Percentiles rank a stretch among this genome's conserved stretches.
phyloP scores from a whole-genome alignment of 495 filamentous ascomycete species.

The Antarctomyces pellizariae region DNA sequence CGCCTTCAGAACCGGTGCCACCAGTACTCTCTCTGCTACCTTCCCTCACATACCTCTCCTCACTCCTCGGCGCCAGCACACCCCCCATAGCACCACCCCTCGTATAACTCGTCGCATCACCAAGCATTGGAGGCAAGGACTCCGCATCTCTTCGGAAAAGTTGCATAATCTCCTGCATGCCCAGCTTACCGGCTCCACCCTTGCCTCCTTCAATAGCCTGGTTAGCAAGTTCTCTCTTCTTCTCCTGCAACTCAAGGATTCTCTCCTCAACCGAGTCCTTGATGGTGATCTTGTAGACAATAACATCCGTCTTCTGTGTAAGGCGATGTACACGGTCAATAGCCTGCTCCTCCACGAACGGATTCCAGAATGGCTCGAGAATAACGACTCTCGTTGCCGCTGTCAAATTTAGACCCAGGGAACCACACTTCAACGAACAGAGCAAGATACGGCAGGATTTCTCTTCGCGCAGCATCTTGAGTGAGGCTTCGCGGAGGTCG shows the following conservation, averaged over 20 bases:
- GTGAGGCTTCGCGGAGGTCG: slow-evolving; percentile 69
- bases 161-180: slow-evolving; percentile 79
- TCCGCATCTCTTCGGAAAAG: slow-evolving; percentile 67
- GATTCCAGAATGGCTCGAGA: slow-evolving; percentile 96
- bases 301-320: slow-evolving; percentile 81
- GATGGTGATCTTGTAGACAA: slow-evolving; percentile 83
- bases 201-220: slow-evolving; percentile 54
- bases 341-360: slow-evolving; percentile 96
- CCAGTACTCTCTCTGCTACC: no score
- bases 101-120: no score
- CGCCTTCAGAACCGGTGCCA: no score
- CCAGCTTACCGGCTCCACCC: slow-evolving; percentile 48
- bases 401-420: slow-evolving; percentile 80
- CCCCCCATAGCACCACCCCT: no score
- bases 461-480: slow-evolving; percentile 45
- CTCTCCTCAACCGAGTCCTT: slow-evolving; percentile 70
- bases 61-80: no score
- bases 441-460: slow-evolving; percentile 52
- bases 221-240: slow-evolving; percentile 71
- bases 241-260: slow-evolving; percentile 77
- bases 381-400: slow-evolving; percentile 86
- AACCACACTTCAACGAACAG: slow-evolving; percentile 82
- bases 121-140: slow-evolving; percentile 5
- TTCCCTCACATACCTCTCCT: no score
- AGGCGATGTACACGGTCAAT: slow-evolving; percentile 95